These are phyloP conservation scores for Geranium brycei DNA, from an alignment of 345 rosid species.

Conservation along the genomic window DNA sequence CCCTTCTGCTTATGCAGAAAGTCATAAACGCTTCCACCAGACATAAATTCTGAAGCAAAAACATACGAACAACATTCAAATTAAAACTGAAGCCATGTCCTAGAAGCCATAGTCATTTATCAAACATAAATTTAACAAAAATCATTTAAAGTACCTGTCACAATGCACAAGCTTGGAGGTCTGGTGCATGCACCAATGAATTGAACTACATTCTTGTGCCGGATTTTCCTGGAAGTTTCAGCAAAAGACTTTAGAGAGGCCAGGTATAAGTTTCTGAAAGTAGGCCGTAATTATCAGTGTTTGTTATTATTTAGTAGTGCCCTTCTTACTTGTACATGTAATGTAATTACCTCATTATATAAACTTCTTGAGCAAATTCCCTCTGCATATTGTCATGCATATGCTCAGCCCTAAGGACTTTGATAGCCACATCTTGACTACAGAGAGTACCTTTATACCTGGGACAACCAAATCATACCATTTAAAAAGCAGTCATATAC, in stretches of 20 bases:
- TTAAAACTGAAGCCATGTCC: background rate
- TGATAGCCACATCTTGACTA: slow-evolving; percentile 47
- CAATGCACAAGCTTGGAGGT: slow-evolving; percentile 16
- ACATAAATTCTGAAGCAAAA: slow-evolving; percentile 16
- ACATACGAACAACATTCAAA: background rate
- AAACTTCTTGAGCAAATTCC: slow-evolving; percentile 45
- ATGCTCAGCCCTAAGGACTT: slow-evolving; percentile 31
- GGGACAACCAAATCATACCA: slow-evolving; percentile 10
- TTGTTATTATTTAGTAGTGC: background rate
- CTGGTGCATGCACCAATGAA: slow-evolving; percentile 22
- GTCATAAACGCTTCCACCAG: slow-evolving; percentile 22
- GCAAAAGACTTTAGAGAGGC: slow-evolving; percentile 4
- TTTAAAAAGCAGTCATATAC: background rate
- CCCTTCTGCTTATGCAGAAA: slow-evolving; percentile 20
- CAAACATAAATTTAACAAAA: too few relatives aligned
- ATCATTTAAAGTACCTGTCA: slow-evolving; percentile 13
- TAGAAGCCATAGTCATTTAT: background rate
- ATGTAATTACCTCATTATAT: slow-evolving; percentile 33
- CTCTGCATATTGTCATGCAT: slow-evolving; percentile 22
- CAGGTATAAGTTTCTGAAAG: slow-evolving; percentile 2
- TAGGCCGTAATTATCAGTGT: slow-evolving; percentile 5
- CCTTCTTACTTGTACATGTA: too few relatives aligned
- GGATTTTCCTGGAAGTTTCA: slow-evolving; percentile 19
- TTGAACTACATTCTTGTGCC: slow-evolving; percentile 21
- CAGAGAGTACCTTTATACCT: slow-evolving; percentile 40